Percentiles rank a stretch among this genome's conserved stretches.
phyloP scores from a whole-genome alignment of 176 grass and related monocot genomes.

The Musa itinerans region DNA sequence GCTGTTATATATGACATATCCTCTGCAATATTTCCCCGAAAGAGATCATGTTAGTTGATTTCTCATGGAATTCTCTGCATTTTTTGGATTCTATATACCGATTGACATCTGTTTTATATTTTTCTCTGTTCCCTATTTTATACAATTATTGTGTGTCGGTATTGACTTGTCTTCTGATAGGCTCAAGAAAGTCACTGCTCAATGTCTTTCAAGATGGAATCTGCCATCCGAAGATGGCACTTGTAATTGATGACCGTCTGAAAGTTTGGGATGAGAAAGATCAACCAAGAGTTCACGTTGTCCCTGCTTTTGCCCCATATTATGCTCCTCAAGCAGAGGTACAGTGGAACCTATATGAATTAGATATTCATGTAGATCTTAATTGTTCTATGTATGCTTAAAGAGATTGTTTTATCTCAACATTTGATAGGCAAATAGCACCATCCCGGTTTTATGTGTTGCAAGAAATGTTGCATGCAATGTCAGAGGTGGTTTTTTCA shows the following conservation, averaged over 20 bases:
- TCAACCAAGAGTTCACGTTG: constrained; percentile 86
- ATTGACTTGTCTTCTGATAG: constrained; percentile 28
- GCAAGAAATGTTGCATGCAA: constrained; percentile 99
- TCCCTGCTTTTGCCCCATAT: constrained; percentile 94
- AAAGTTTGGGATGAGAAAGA: constrained; percentile 99
- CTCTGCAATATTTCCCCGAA: too few relatives aligned
- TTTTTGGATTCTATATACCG: not conserved
- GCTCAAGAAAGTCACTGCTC: constrained; percentile 69
- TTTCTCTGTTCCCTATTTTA: not conserved
- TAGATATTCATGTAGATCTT: not conserved
- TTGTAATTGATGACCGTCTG: constrained; percentile 93
- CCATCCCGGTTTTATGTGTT: constrained; percentile 76
- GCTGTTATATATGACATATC: not conserved
- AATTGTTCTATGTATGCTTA: not conserved
- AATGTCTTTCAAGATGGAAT: constrained; percentile 93
- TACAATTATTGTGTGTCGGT: constrained; percentile 19
- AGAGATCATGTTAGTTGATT: not conserved
- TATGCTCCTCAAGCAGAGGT: constrained; percentile 99
- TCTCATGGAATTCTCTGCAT: not conserved
- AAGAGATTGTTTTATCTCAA: not conserved
- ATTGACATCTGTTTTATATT: not conserved
- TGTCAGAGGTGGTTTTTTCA: constrained; percentile 96
- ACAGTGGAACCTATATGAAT: not conserved
- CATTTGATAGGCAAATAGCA: constrained; percentile 51
- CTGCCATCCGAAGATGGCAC: constrained; percentile 91